These are phyloP conservation scores for Ciborinia camelliae DNA, from an alignment of 2,329 filamentous ascomycete genomes.

Conservation along the genomic window DNA sequence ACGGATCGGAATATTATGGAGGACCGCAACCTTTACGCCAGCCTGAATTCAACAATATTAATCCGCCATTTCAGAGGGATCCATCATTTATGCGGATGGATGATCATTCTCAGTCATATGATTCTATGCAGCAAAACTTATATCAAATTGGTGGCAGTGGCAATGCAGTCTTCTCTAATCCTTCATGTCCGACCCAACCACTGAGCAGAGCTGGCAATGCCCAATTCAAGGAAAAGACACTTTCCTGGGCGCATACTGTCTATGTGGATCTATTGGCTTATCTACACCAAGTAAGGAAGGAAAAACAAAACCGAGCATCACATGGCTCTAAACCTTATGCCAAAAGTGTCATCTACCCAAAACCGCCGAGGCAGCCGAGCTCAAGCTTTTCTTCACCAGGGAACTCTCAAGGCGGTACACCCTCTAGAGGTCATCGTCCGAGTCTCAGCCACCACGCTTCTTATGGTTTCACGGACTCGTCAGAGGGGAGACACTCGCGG, in stretches of 20 bases:
- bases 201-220: constrained; percentile 35
- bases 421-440: neutral
- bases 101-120: constrained; percentile 14
- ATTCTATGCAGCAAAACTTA: constrained; percentile 12
- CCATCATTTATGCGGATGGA: neutral
- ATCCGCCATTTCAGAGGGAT: constrained; percentile 8
- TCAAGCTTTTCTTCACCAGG: constrained; percentile 27
- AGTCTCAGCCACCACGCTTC: constrained; percentile 9
- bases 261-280: constrained; percentile 69
- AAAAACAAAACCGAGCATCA: constrained; percentile 37
- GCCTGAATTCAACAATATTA: constrained; percentile 19
- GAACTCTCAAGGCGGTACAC: neutral
- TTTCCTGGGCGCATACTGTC: constrained; percentile 67
- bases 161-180: constrained; percentile 15
- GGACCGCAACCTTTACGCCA: constrained; percentile 14
- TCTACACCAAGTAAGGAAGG: constrained; percentile 57
- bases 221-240: constrained; percentile 64
- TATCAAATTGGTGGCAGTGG: constrained; percentile 15
- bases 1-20: constrained; percentile 16
- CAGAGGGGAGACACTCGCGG: constrained; percentile 23
- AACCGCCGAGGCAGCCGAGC: constrained; percentile 39
- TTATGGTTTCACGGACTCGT: constrained; percentile 8
- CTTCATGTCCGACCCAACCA: constrained; percentile 29
- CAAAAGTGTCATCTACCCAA: constrained; percentile 55
- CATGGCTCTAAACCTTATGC: constrained; percentile 40